phyloP scores from a whole-genome alignment of 1,139 yeast species.

The Hyphopichia khmerensis region DNA sequence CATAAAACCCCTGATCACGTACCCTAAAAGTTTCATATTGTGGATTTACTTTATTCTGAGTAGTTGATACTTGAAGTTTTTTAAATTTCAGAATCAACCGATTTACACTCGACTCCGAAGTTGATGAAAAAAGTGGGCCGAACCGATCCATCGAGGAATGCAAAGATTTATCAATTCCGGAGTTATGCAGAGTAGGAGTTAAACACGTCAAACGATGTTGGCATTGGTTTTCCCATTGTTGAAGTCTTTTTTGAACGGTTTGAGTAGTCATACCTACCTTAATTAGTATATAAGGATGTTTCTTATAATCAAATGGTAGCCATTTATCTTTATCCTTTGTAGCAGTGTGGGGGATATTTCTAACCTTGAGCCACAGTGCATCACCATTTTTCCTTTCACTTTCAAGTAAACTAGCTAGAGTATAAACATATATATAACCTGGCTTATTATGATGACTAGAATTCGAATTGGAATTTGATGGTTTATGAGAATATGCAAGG shows the following conservation, averaged over 20 bases:
- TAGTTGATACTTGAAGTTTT: background rate
- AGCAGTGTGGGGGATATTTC: constrained; percentile 28
- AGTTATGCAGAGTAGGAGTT: constrained; percentile 14
- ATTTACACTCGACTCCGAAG: background rate
- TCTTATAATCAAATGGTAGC: constrained; percentile 38
- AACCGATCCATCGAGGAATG: constrained; percentile 12
- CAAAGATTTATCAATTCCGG: background rate
- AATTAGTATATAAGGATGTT: constrained; percentile 39
- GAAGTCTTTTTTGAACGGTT: constrained; percentile 39
- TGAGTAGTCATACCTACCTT: constrained; percentile 60
- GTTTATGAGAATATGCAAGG: background rate
- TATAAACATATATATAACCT: constrained; percentile 57
- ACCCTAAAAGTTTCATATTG: constrained; percentile 3
- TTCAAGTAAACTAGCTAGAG: constrained; percentile 41
- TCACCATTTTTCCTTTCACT: constrained; percentile 9
- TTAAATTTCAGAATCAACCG: background rate
- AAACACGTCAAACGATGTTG: constrained; percentile 41
- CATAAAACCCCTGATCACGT: constrained; percentile 32
- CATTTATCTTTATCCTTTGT: constrained; percentile 23
- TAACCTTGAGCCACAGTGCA: constrained; percentile 32
- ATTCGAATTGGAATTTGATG: background rate
- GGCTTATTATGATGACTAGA: background rate
- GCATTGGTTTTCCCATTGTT: constrained; percentile 59
- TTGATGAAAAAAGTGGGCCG: background rate
- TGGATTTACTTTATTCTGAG: background rate